Conservation (phyloP, 805 yeast species). For the Teunomyces aglyptinius region DNA sequence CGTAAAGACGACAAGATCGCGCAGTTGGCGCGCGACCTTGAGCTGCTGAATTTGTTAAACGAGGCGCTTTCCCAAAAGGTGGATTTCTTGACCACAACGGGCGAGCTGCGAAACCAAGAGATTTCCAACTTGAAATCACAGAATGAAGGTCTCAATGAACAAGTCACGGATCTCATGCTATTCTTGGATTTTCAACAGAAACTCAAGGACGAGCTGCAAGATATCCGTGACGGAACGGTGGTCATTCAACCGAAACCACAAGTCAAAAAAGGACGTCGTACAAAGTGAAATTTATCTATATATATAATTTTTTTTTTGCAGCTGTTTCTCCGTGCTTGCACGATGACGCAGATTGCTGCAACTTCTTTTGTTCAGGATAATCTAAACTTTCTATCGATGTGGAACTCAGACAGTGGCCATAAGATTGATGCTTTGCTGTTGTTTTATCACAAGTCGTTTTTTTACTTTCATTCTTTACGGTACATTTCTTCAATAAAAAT, state of each 20-base stretch:
- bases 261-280: background rate
- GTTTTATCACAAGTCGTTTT: background rate
- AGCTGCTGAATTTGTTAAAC: conserved; percentile 30
- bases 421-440: background rate
- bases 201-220: conserved; percentile 68
- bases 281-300: background rate
- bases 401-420: background rate
- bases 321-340: background rate
- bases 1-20: conserved; percentile 29
- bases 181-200: conserved; percentile 71
- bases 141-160: conserved; percentile 55
- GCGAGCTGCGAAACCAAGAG: conserved; percentile 23
- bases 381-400: conserved; percentile 2
- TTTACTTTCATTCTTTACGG: too few species aligned
- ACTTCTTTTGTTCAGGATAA: background rate
- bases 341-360: conserved; percentile 3
- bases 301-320: too few species aligned
- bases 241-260: conserved; percentile 36
- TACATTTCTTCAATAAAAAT: background rate
- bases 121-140: conserved; percentile 29
- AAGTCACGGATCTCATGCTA: conserved; percentile 77
- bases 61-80: conserved; percentile 41
- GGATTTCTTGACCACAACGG: conserved; percentile 28
- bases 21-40: conserved; percentile 30
- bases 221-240: conserved; percentile 68